Base-by-base conservation (phyloP, 495 filamentous ascomycete species). In the Aspergillus avenaceus region DNA sequence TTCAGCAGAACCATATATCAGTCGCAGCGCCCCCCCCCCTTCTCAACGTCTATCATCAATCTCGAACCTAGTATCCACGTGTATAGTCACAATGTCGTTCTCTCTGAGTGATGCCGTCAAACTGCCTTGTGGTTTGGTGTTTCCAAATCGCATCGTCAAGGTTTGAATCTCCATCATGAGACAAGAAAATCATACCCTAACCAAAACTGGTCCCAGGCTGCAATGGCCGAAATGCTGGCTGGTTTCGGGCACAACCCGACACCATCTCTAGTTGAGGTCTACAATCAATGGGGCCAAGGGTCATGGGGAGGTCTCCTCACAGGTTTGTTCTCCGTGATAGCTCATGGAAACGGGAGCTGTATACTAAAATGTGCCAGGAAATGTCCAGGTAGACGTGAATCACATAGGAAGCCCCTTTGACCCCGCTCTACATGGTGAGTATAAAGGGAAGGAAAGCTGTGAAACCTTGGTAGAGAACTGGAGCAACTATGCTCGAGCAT, bases 371-470 rank as follows among this genome's bases (percentile, higher is more conserved):
- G 14, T 27, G 5, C 62, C 58, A 62, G 78, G 78, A 41, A 81
- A 83, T 48, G 73, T 83, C 41, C 73, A 81, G 58, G 75, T 84
- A 38, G 80, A 83, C 60, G 65, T 71, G 4, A 62, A 69, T 32
- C 76, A 82, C 62, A 56, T 75, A 8, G 79, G 75, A 16, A 54
- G 41, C 3, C 66, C 72, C 4, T 53, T 55, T 13, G 76, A 79
- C 40, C 47, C 76, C 13, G 66, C 73, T 46, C 53, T 79, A 11
- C 45, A 69, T 25, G 44, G 12, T 41, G 65, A 67, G 38, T 71
- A 73, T 49, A 63, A 58, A 16, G 61, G 49, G 37, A 47, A 60
- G 19, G 55, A 69, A n/a, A 50, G 49, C 2, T 59, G 64, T 41
- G 52, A 55, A 11, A 49, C 55, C 23, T 57, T 72, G 0, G 27